These are phyloP conservation scores for Coniophora puteana DNA, from an alignment of 1,284 basidiomycete genomes.

Conservation along the genomic window DNA sequence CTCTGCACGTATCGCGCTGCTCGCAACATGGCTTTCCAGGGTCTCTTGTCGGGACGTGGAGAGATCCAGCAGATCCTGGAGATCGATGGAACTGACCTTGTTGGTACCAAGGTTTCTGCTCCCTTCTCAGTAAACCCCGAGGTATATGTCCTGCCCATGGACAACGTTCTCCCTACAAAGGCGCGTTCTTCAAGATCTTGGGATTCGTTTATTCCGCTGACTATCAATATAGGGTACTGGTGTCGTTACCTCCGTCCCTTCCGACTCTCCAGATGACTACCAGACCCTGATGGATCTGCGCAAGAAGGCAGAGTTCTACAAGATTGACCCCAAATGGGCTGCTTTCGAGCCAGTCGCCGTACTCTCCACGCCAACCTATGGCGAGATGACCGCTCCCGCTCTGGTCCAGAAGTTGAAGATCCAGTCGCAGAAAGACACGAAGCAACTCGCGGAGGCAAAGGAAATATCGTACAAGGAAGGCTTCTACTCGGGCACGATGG, in stretches of 20 bases:
- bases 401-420: slow-evolving; percentile 92
- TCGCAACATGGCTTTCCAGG: slow-evolving; percentile 98
- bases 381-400: slow-evolving; percentile 87
- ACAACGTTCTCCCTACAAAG: slow-evolving; percentile 93
- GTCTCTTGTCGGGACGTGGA: slow-evolving; percentile 69
- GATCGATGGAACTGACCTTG: slow-evolving; percentile 74
- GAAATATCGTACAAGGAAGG: slow-evolving; percentile 99
- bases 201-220: neutral
- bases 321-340: slow-evolving; percentile 90
- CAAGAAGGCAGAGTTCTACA: slow-evolving; percentile 98
- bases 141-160: slow-evolving; percentile 98
- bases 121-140: slow-evolving; percentile 82
- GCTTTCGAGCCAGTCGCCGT: slow-evolving; percentile 87
- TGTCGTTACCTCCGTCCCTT: slow-evolving; percentile 97
- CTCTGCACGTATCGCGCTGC: slow-evolving; percentile 89
- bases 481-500: slow-evolving; percentile 92
- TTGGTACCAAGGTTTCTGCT: slow-evolving; percentile 91
- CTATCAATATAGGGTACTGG: slow-evolving; percentile 77
- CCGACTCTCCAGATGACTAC: slow-evolving; percentile 98
- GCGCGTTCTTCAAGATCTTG: slow-evolving; percentile 27
- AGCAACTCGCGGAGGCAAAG: slow-evolving; percentile 94
- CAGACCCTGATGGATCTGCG: slow-evolving; percentile 88
- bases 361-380: slow-evolving; percentile 86
- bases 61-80: slow-evolving; percentile 72
- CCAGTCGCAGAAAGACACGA: slow-evolving; percentile 91